These are phyloP conservation scores for Haplosporangium gracile DNA, from an alignment of 192 early-diverging fungal species.

Conservation along the genomic window DNA sequence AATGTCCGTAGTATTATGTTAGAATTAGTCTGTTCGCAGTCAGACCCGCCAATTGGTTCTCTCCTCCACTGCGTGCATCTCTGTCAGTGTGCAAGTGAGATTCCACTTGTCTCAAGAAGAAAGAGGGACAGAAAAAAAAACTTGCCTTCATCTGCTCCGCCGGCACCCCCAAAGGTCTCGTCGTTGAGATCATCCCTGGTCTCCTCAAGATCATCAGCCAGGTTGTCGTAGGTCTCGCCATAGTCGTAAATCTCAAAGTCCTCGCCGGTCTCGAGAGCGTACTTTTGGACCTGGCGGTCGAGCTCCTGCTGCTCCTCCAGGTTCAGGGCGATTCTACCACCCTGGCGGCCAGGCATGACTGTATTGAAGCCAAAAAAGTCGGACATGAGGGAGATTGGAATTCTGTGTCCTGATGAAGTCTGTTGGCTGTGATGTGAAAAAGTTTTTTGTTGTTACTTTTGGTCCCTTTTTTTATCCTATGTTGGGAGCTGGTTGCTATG, in stretches of 20 bases:
- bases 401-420: not conserved
- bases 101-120: not conserved
- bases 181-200: slow-evolving; percentile 78
- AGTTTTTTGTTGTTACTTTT: not conserved
- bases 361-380: slow-evolving; percentile 69
- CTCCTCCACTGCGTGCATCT: too few species aligned
- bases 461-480: slow-evolving; percentile 4
- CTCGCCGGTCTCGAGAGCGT: slow-evolving; percentile 58
- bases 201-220: slow-evolving; percentile 74
- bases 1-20: slow-evolving; percentile 10
- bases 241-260: slow-evolving; percentile 75
- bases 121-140: not conserved
- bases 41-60: not conserved
- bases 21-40: not conserved
- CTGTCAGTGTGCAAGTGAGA: not conserved
- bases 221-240: slow-evolving; percentile 69
- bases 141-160: slow-evolving; percentile 60
- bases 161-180: slow-evolving; percentile 76
- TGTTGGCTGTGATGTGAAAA: not conserved
- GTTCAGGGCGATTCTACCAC: slow-evolving; percentile 51
- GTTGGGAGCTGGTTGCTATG: not conserved
- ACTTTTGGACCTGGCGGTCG: slow-evolving; percentile 50
- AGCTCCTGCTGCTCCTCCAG: slow-evolving; percentile 57
- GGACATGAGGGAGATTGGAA: slow-evolving; percentile 33
- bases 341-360: slow-evolving; percentile 58